A percentile compares a stretch with the other conserved stretches of the same genome.
phyloP scores from a whole-genome alignment of 2,329 filamentous ascomycete genomes.

The Phaeosphaeriaceae sp. region DNA sequence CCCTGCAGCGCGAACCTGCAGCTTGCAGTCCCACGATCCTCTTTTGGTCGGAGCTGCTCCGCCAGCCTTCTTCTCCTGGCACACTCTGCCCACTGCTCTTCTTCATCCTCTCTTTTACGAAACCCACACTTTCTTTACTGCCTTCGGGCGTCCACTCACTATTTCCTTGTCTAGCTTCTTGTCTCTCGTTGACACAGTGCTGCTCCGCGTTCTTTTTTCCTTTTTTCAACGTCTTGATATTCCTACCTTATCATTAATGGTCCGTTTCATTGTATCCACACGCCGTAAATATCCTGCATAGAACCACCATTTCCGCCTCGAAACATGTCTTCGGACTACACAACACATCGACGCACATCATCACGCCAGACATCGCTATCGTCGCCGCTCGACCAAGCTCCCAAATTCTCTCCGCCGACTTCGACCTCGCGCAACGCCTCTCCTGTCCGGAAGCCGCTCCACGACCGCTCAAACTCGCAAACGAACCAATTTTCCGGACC shows the following conservation, averaged over 20 bases:
- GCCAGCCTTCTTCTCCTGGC: conserved; percentile 30
- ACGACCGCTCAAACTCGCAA: conserved; percentile 48
- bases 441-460: conserved; percentile 44
- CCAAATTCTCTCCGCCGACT: conserved; percentile 40
- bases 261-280: conserved; percentile 30
- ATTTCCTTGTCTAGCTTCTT: conserved; percentile 44
- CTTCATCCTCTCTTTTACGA: conserved; percentile 34
- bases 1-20: conserved; percentile 43
- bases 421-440: conserved; percentile 37
- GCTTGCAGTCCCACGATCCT: conserved; percentile 38
- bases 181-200: conserved; percentile 40
- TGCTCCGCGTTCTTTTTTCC: conserved; percentile 27
- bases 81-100: conserved; percentile 40
- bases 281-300: conserved; percentile 31
- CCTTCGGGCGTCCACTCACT: conserved; percentile 46
- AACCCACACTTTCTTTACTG: conserved; percentile 42
- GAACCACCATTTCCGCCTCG: conserved; percentile 24
- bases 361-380: conserved; percentile 31
- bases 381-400: conserved; percentile 37
- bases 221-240: conserved; percentile 23
- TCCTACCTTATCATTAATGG: conserved; percentile 40
- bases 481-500: conserved; percentile 47
- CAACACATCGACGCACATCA: conserved; percentile 31
- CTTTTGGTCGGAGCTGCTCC: conserved; percentile 32
- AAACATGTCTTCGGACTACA: conserved; percentile 40